Conservation (phyloP, 495 filamentous ascomycete species). For the Aspergillus baeticus region DNA sequence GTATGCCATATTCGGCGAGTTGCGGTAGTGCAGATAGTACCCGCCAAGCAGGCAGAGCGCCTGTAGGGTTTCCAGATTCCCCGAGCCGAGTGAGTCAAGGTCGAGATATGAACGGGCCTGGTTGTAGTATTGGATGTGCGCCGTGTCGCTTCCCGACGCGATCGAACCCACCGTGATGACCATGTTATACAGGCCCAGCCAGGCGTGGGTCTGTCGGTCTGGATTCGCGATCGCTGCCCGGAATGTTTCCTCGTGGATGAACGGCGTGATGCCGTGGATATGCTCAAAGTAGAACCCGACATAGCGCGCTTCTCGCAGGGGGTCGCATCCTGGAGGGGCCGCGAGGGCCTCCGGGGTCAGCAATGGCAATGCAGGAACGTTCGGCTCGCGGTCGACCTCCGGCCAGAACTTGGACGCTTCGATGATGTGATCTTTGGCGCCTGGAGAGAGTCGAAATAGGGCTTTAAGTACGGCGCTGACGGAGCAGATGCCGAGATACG, state of each 20-base stretch:
- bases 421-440: slow-evolving; percentile 6
- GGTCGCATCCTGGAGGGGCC: not conserved
- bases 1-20: slow-evolving; percentile 65
- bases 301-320: slow-evolving; percentile 10
- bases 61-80: slow-evolving; percentile 64
- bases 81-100: slow-evolving; percentile 65
- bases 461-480: slow-evolving; percentile 6
- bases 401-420: slow-evolving; percentile 7
- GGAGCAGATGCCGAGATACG: slow-evolving; percentile 11
- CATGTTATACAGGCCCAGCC: slow-evolving; percentile 11
- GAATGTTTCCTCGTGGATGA: slow-evolving; percentile 11
- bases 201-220: slow-evolving; percentile 1
- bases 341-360: not conserved
- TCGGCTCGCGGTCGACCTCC: slow-evolving; percentile 1
- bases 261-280: slow-evolving; percentile 13
- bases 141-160: slow-evolving; percentile 10
- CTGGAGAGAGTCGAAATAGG: slow-evolving; percentile 3
- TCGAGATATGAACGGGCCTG: slow-evolving; percentile 59
- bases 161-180: slow-evolving; percentile 12
- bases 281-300: slow-evolving; percentile 11
- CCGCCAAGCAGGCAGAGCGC: slow-evolving; percentile 64
- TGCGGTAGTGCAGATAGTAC: slow-evolving; percentile 71
- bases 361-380: not conserved
- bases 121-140: slow-evolving; percentile 52
- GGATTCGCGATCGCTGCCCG: not conserved